These are phyloP conservation scores for Coemansia sp. DNA, from an alignment of 192 early-diverging fungal genomes.

Conservation along the genomic window DNA sequence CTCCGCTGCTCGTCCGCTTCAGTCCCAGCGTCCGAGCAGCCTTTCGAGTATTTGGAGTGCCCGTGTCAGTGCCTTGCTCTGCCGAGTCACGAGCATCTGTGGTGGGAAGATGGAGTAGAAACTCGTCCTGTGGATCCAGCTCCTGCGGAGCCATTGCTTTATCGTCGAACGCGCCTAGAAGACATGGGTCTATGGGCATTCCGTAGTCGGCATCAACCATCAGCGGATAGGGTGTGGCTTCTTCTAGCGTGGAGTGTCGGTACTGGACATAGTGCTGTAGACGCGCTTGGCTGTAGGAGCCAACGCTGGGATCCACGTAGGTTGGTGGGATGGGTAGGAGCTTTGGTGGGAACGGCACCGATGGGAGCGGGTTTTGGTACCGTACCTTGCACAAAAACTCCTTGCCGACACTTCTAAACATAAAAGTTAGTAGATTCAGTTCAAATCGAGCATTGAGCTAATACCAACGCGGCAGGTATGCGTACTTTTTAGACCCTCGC, in stretches of 20 bases:
- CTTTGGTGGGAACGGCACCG: conserved; percentile 55
- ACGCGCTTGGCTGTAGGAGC: conserved; percentile 50
- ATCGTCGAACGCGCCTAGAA: conserved; percentile 52
- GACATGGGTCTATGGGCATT: conserved; percentile 53
- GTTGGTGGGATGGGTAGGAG: conserved; percentile 55
- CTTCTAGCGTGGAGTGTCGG: conserved; percentile 52
- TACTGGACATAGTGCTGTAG: conserved; percentile 49
- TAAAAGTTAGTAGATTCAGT: not conserved
- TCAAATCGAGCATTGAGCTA: no score
- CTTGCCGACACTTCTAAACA: conserved; percentile 38
- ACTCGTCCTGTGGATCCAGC: conserved; percentile 47
- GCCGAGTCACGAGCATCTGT: not conserved
- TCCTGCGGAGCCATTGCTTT: conserved; percentile 13
- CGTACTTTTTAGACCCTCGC: conserved; percentile 36
- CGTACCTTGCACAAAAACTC: conserved; percentile 56
- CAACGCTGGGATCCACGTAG: conserved; percentile 44
- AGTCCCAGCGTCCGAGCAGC: conserved; percentile 1
- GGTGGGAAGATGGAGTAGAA: conserved; percentile 43
- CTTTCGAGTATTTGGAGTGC: no score
- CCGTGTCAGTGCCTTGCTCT: not conserved
- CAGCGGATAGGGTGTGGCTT: conserved; percentile 51
- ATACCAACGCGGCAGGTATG: no score
- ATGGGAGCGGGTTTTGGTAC: conserved; percentile 54
- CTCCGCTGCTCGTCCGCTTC: conserved; percentile 9
- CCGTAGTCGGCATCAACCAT: conserved; percentile 55